Evolutionary conservation across 495 filamentous ascomycete genomes (phyloP), one percentile per base, ranked within the genome.

Genomic region (Xylaria acuta): DNA sequence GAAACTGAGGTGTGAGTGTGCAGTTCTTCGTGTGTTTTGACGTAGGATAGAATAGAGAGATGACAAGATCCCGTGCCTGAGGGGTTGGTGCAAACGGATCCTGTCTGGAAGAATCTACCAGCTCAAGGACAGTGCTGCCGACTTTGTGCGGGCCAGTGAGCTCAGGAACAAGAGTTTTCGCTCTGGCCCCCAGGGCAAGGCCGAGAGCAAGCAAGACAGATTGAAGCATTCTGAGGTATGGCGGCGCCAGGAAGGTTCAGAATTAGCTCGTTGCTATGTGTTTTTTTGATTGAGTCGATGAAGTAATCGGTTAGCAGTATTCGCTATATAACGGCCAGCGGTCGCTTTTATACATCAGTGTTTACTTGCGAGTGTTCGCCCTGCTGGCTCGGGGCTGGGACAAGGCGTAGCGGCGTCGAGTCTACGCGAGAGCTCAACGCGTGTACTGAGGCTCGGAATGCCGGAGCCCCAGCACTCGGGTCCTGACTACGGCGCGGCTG

Each of bases 31-130:
- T 73, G 40, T 43, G 43, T 12, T 36, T 43, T 6, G 22, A 32
- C 49, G 81, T 73, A 1, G 82, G 82, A 64, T 80, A 79, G 70
- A 82, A 84, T 8, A 79, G 65, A 11, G 82, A 79, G 27, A 80
- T 69, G 77, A 83, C 79, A 36, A 85, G 72, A 67, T 75, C 68
- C 20, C 82, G 80, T 11, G 75, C 75, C 27, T 56, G 38, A 12
- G 68, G 62, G 27, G 73, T 78, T 18, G 81, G 80, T 22, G 79
- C 75, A 56, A 75, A 81, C 5, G 78, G 81, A 67, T 83, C 80
- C 53, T 70, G 49, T 47, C 82, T 69, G 20, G 75, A 71, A 18
- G 67, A 49, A 59, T 84, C 83, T 41, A 80, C 63, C 25, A 85
- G 65, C 71, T 81, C 70, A 7, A 75, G 66, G 34, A 73, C 68